phyloP scores from a whole-genome alignment of 371 early-diverging fungal species.

The Actinomortierella ambigua region DNA sequence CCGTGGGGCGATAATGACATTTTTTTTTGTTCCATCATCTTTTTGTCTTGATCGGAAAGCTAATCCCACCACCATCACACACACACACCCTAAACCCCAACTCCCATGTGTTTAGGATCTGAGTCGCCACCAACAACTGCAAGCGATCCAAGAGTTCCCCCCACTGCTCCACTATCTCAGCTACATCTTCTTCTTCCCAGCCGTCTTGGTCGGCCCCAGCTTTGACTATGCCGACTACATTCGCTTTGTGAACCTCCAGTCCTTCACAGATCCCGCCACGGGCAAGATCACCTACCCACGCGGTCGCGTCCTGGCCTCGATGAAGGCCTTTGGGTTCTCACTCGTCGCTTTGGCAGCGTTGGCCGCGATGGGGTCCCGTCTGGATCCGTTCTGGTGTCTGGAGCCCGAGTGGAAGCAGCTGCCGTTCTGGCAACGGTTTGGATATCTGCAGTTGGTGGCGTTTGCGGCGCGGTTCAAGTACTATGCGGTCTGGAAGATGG shows the following conservation, averaged over 20 bases:
- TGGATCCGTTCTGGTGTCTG: conserved; percentile 47
- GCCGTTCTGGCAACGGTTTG: conserved; percentile 47
- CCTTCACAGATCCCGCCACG: conserved; percentile 46
- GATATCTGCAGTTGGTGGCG: conserved; percentile 68
- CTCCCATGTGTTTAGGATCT: conserved; percentile 38
- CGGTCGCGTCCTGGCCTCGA: conserved; percentile 38
- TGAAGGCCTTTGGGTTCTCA: conserved; percentile 47
- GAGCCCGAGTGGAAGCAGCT: conserved; percentile 38
- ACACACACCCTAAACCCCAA: neutral
- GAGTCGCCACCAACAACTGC: conserved; percentile 64
- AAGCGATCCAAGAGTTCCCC: conserved; percentile 68
- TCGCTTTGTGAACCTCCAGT: conserved; percentile 55
- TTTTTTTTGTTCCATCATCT: conserved; percentile 10
- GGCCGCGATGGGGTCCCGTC: conserved; percentile 47
- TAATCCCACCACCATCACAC: neutral
- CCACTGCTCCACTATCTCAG: conserved; percentile 81
- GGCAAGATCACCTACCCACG: conserved; percentile 46
- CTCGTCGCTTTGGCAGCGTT: conserved; percentile 46
- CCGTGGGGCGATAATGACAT: neutral
- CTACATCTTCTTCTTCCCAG: conserved; percentile 88
- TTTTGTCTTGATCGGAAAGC: conserved; percentile 4
- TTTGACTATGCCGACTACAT: conserved; percentile 80
- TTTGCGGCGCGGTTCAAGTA: conserved; percentile 78
- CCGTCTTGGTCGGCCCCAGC: conserved; percentile 86
- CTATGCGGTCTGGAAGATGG: conserved; percentile 85